These are phyloP conservation scores for Lactifluus volemus DNA, from an alignment of 768 basidiomycete genomes.

Conservation along the genomic window DNA sequence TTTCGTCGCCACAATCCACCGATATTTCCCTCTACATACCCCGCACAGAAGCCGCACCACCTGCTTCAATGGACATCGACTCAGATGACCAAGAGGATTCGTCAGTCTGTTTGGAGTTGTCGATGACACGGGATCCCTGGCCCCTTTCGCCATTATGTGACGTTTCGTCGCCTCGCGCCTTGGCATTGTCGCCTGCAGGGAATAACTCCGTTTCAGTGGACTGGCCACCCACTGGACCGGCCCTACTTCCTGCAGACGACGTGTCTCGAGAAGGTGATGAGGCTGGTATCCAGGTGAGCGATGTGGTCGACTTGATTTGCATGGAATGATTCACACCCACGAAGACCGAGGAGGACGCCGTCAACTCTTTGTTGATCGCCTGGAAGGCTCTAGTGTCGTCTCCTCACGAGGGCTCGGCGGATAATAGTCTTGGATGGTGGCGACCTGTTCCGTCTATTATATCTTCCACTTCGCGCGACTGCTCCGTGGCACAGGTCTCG, in stretches of 20 bases:
- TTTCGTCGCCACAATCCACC: background rate
- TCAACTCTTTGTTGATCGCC: background rate
- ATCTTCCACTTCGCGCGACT: no score
- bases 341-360: background rate
- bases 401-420: background rate
- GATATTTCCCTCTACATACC: background rate
- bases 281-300: background rate
- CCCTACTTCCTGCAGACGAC: background rate
- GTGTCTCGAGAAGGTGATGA: background rate
- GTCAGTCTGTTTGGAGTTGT: background rate
- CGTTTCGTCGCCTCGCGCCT: background rate
- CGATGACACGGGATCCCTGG: background rate
- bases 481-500: no score
- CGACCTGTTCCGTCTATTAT: background rate
- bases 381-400: background rate
- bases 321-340: background rate
- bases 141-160: background rate
- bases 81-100: background rate
- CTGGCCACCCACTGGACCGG: constrained; percentile 12
- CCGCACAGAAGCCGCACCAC: background rate
- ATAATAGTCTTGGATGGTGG: no score
- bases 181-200: background rate
- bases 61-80: background rate
- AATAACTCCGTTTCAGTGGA: background rate
- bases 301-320: background rate